These are phyloP conservation scores for Geotrichum phurueaensis DNA, from an alignment of 1,139 yeast species.

Conservation along the genomic window DNA sequence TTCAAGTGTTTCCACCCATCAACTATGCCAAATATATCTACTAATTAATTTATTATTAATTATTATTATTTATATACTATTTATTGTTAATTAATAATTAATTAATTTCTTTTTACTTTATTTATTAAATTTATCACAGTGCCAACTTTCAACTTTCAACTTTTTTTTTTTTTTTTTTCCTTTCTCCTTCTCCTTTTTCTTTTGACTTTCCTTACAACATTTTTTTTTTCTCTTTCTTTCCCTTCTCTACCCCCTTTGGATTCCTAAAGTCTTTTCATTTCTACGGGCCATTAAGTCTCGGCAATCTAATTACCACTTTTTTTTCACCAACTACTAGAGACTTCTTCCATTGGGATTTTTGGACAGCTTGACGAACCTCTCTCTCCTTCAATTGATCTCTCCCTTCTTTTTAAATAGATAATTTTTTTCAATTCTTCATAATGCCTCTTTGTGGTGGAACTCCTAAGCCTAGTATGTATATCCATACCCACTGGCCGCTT, in stretches of 20 bases:
- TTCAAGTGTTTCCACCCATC: too few species aligned
- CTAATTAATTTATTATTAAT: too few species aligned
- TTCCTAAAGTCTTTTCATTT: neutral
- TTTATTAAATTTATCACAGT: too few species aligned
- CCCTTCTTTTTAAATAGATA: neutral
- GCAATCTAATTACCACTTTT: neutral
- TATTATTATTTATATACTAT: too few species aligned
- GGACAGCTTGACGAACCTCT: neutral
- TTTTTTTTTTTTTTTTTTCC: constrained; percentile 1
- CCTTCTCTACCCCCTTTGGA: neutral
- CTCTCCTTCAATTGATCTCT: neutral
- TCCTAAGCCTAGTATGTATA: constrained; percentile 44
- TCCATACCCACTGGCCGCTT: neutral
- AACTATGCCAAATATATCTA: too few species aligned
- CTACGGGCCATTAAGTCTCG: neutral
- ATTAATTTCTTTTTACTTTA: too few species aligned
- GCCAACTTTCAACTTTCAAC: neutral
- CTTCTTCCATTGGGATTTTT: neutral
- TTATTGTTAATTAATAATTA: too few species aligned
- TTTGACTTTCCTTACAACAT: neutral
- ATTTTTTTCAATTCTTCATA: constrained; percentile 10
- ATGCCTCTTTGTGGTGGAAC: constrained; percentile 72
- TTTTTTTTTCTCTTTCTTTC: neutral
- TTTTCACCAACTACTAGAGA: neutral
- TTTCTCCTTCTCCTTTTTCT: neutral